A percentile compares a stretch with the other conserved stretches of the same genome.
phyloP scores from a whole-genome alignment of 139 green algal genomes.

The Volvox africanus region DNA sequence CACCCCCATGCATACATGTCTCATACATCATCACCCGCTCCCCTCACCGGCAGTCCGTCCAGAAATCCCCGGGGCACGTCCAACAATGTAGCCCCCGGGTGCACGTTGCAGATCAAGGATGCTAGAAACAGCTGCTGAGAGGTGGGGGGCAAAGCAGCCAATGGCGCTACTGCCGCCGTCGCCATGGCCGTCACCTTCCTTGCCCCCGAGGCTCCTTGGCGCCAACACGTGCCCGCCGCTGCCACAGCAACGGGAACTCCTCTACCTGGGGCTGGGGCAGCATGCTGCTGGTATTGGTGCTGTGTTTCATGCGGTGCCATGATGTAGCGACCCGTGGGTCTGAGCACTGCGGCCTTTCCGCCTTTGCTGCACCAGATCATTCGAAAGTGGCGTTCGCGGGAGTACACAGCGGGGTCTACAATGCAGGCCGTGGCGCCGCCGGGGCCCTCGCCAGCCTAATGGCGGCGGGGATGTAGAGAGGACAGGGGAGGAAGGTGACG shows the following conservation, averaged over 20 bases:
- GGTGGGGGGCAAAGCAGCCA: not conserved
- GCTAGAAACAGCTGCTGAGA: constrained; percentile 67
- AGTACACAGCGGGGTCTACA: constrained; percentile 86
- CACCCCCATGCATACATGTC: too few species aligned
- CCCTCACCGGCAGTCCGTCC: constrained; percentile 34
- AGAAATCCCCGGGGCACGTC: constrained; percentile 52
- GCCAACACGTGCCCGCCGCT: too few species aligned
- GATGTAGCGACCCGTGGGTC: constrained; percentile 63
- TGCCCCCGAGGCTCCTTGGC: too few species aligned
- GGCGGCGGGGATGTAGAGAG: not conserved
- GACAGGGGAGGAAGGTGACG: not conserved
- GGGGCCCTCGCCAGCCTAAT: constrained; percentile 17
- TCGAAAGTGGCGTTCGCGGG: constrained; percentile 84
- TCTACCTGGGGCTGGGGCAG: too few species aligned
- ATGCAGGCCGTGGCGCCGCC: constrained; percentile 51
- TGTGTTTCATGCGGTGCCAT: not conserved
- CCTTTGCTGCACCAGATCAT: constrained; percentile 80
- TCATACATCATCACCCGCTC: too few species aligned
- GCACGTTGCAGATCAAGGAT: constrained; percentile 79
- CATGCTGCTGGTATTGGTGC: too few species aligned
- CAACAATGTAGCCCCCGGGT: constrained; percentile 60
- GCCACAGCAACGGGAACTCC: too few species aligned
- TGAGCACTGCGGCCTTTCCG: constrained; percentile 74
- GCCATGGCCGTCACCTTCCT: not conserved
- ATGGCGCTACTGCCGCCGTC: not conserved